A percentile compares a stretch with the other conserved stretches of the same genome.
Conservation (phyloP, 495 filamentous ascomycete genomes). For the Penicillium turbatum region DNA sequence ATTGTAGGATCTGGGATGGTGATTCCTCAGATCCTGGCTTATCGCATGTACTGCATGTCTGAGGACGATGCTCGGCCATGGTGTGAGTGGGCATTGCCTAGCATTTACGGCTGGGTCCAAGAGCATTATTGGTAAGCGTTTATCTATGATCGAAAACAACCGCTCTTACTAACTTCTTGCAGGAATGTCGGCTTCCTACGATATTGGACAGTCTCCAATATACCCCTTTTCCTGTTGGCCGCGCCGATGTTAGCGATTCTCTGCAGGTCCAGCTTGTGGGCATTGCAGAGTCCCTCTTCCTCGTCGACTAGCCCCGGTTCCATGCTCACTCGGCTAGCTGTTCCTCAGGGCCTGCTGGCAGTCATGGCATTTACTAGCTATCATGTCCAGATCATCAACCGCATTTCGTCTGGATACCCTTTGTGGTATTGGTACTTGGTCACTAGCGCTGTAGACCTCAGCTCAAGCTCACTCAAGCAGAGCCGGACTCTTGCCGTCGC, state of each 20-base stretch:
- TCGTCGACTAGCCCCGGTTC: constrained; percentile 39
- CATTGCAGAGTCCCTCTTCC: constrained; percentile 24
- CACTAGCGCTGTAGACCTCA: constrained; percentile 29
- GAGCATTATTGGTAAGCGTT: constrained; percentile 73
- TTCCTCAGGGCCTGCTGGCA: constrained; percentile 69
- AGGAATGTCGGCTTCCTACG: constrained; percentile 84
- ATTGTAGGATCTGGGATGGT: constrained; percentile 61
- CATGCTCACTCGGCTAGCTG: constrained; percentile 52
- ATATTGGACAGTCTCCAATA: constrained; percentile 85
- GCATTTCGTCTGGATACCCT: constrained; percentile 83
- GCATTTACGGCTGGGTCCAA: constrained; percentile 90
- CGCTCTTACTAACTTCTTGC: constrained; percentile 1
- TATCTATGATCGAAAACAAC: not conserved
- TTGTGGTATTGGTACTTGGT: constrained; percentile 84
- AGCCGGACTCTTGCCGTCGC: constrained; percentile 26
- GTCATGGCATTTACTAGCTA: constrained; percentile 69
- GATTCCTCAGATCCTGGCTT: constrained; percentile 73
- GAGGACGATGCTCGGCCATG: constrained; percentile 54
- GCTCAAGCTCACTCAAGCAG: constrained; percentile 17
- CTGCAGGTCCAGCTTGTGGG: constrained; percentile 54
- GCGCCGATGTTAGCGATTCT: constrained; percentile 73
- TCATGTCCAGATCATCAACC: constrained; percentile 89
- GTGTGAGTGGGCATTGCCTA: constrained; percentile 69
- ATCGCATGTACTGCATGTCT: constrained; percentile 60
- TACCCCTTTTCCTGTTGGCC: constrained; percentile 84